Evolutionary conservation across 768 basidiomycete genomes (phyloP), one percentile per base, ranked within the genome.

Genomic region (Suillus bovinus): DNA sequence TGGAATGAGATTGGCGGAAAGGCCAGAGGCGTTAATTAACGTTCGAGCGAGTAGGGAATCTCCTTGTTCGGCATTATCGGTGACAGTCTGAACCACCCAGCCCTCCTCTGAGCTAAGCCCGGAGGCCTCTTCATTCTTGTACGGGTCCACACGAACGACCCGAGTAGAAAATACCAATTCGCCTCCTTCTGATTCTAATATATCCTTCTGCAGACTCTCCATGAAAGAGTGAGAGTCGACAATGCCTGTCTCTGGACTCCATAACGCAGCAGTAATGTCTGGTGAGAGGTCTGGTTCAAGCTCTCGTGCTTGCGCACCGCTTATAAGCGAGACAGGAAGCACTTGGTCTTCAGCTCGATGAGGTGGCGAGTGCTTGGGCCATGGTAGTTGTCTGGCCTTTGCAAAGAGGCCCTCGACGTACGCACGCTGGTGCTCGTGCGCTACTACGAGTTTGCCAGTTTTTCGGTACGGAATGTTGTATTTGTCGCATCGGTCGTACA

Each of bases 381-480:
- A 84, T 5, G 72, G 63, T 17, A 94, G 78, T 57, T 73, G 72
- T 53, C 77, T 76, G 2, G 88, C 86, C 70, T 91, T 91, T 17
- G 77, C 72, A 63, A 90, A 82, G 3, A 99, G 83, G 22, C 79
- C 71, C 61, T 89, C 79, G 42, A 99, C 82, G 73, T 96, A 96
- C 0, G 79, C 65, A 42, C 75, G 79, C 67, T 98, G 94, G 56
- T 82, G 78, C 20, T 78, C 74, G 20, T 80, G 84, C 0, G 93
- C 96, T 44, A 99, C 90, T 1, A 99, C 86, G 20, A 99, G 88
- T 76, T 99, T 99, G 44, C 95, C 94, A 0, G 86, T 84, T 72
- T 89, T 91, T 52, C 81, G 81, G 71, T 85, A 79, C 0, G 89
- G 88, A 41, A 99, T 85, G 53, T 81, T 78, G 64, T 87, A 74